Conservation (phyloP, 305 asterid genomes). For the Fraxinus xanthoxyloides region DNA sequence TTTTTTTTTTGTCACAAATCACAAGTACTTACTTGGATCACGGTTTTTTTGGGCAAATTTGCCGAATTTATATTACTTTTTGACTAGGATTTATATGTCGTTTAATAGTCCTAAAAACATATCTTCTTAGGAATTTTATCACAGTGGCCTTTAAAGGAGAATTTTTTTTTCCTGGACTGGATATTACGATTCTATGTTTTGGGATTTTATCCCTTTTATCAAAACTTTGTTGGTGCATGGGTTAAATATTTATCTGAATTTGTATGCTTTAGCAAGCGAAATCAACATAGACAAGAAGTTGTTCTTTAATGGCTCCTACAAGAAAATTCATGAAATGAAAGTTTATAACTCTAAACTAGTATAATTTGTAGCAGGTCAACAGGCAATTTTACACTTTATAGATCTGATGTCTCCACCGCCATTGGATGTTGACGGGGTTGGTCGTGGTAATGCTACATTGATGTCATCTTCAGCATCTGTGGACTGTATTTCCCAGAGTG, state of each 20-base stretch:
- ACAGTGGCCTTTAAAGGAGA: neutral
- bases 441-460: slow-evolving; percentile 39
- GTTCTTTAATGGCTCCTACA: neutral
- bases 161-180: neutral
- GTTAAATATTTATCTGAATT: neutral
- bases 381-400: neutral
- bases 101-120: neutral
- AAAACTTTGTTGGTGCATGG: neutral
- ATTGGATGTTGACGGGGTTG: slow-evolving; percentile 53
- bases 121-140: neutral
- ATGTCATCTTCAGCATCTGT: slow-evolving; percentile 52
- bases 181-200: neutral
- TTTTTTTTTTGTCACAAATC: neutral
- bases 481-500: slow-evolving; percentile 38
- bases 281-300: neutral
- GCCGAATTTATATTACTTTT: neutral
- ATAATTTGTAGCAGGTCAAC: slow-evolving; percentile 11
- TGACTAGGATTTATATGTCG: neutral
- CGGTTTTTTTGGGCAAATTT: neutral
- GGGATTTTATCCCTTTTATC: neutral
- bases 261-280: neutral
- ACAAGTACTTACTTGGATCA: neutral
- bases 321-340: neutral
- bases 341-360: neutral
- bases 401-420: slow-evolving; percentile 50